phyloP scores from a whole-genome alignment of 2,329 filamentous ascomycete genomes.

The Cytospora paraplurivora region DNA sequence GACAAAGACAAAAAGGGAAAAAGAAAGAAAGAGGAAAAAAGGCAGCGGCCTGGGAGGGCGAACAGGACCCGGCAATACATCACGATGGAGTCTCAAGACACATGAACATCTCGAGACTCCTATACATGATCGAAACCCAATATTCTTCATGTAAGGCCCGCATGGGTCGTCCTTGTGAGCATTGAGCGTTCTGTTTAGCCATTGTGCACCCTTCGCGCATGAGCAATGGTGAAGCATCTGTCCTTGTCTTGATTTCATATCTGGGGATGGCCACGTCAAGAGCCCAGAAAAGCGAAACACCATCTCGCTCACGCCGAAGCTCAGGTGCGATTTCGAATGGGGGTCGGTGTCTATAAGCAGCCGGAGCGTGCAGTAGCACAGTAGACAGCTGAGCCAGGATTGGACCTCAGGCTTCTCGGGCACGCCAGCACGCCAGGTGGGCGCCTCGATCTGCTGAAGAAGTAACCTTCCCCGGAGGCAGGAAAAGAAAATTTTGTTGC shows the following conservation, averaged over 20 bases:
- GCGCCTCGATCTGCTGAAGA: slow-evolving; percentile 14
- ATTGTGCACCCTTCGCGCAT: not conserved
- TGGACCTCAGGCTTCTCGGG: not conserved
- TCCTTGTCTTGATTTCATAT: slow-evolving; percentile 10
- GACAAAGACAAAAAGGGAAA: slow-evolving; percentile 2
- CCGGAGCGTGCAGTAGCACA: slow-evolving; percentile 1
- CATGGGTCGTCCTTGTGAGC: not conserved
- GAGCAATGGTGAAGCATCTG: not conserved
- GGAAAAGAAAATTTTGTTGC: slow-evolving; percentile 3
- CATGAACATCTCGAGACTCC: slow-evolving; percentile 11
- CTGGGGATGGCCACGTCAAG: not conserved
- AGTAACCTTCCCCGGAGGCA: not conserved
- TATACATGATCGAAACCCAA: slow-evolving; percentile 4
- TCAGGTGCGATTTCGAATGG: slow-evolving; percentile 3
- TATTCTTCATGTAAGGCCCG: not conserved
- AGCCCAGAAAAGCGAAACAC: slow-evolving; percentile 9
- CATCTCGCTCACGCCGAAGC: slow-evolving; percentile 19
- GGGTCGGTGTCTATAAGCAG: slow-evolving; percentile 12
- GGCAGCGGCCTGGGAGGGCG: slow-evolving; percentile 1
- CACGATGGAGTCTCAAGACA: slow-evolving; percentile 12
- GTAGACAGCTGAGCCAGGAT: not conserved
- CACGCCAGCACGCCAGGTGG: not conserved
- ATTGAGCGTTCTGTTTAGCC: not conserved
- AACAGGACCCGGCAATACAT: slow-evolving; percentile 10
- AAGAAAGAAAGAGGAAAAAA: slow-evolving; percentile 5